Evolutionary conservation across 805 yeast genomes (phyloP).

Genomic region (Kazachstania kunashirensis): DNA sequence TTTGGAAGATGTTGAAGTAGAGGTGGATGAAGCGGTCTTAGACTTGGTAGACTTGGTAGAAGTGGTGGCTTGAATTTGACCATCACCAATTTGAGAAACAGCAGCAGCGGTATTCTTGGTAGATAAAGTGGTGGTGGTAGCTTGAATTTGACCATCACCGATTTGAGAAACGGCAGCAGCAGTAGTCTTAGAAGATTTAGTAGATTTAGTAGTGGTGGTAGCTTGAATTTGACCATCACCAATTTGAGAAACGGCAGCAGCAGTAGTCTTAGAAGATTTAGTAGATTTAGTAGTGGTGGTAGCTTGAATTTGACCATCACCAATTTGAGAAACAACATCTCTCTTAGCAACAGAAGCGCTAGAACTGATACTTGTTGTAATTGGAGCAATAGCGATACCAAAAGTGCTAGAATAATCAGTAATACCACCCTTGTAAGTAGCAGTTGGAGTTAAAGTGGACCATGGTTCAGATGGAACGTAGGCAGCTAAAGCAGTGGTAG

Average conservation of each 20-base stretch:
- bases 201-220: too few species aligned
- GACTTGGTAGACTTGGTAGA: slow-evolving; percentile 12
- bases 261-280: slow-evolving; percentile 39
- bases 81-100: slow-evolving; percentile 23
- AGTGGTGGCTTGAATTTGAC: slow-evolving; percentile 30
- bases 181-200: slow-evolving; percentile 32
- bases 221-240: slow-evolving; percentile 49
- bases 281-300: slow-evolving; percentile 28
- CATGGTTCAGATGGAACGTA: slow-evolving; percentile 27
- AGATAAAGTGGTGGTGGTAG: slow-evolving; percentile 28
- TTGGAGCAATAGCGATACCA: slow-evolving; percentile 34
- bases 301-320: slow-evolving; percentile 48
- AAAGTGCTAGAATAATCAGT: slow-evolving; percentile 30
- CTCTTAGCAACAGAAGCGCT: slow-evolving; percentile 38
- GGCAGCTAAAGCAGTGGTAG: slow-evolving; percentile 15
- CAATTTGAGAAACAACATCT: slow-evolving; percentile 27
- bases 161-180: slow-evolving; percentile 29
- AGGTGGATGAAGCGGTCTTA: neutral
- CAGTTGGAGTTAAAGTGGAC: slow-evolving; percentile 33
- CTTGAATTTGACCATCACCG: slow-evolving; percentile 12
- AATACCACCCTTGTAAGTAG: slow-evolving; percentile 29
- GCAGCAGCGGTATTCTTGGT: slow-evolving; percentile 31
- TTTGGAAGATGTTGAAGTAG: slow-evolving; percentile 11
- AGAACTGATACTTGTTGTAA: slow-evolving; percentile 36
- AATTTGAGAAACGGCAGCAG: slow-evolving; percentile 36